Evolutionary conservation across 106 monocot species (phyloP).

Genomic region (Dendrobium nobile): DNA sequence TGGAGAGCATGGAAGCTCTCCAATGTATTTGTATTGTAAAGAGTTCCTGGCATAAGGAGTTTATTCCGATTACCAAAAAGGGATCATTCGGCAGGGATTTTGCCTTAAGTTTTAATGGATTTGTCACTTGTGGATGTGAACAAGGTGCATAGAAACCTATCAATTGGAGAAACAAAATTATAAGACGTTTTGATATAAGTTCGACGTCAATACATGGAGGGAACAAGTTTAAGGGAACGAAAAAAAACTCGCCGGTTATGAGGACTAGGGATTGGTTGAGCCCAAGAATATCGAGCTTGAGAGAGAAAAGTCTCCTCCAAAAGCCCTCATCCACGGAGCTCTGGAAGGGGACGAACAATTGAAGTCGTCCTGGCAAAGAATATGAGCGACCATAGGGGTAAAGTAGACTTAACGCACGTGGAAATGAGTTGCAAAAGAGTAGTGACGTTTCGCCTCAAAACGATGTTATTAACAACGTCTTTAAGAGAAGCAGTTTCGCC

Average conservation of each 20-base stretch:
- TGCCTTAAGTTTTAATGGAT: conserved; percentile 42
- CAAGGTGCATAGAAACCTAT: conserved; percentile 82
- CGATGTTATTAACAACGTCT: too few species aligned
- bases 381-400: too few species aligned
- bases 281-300: conserved; percentile 81
- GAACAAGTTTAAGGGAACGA: not conserved
- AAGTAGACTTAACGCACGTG: too few species aligned
- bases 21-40: conserved; percentile 87
- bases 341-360: conserved; percentile 20
- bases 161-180: not conserved
- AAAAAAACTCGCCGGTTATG: conserved; percentile 40
- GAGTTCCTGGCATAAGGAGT: conserved; percentile 73
- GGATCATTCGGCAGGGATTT: conserved; percentile 50
- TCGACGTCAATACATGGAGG: not conserved
- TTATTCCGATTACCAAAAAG: conserved; percentile 53
- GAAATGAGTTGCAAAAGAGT: too few species aligned
- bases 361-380: too few species aligned
- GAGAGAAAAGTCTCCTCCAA: conserved; percentile 62
- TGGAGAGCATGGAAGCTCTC: conserved; percentile 46
- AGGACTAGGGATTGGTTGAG: conserved; percentile 69
- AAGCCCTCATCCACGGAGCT: conserved; percentile 73
- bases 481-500: too few species aligned
- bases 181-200: not conserved
- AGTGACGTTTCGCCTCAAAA: too few species aligned
- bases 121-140: conserved; percentile 49